Conservation (phyloP, 2,329 filamentous ascomycete species). For the Drechslerella stenobrocha region DNA sequence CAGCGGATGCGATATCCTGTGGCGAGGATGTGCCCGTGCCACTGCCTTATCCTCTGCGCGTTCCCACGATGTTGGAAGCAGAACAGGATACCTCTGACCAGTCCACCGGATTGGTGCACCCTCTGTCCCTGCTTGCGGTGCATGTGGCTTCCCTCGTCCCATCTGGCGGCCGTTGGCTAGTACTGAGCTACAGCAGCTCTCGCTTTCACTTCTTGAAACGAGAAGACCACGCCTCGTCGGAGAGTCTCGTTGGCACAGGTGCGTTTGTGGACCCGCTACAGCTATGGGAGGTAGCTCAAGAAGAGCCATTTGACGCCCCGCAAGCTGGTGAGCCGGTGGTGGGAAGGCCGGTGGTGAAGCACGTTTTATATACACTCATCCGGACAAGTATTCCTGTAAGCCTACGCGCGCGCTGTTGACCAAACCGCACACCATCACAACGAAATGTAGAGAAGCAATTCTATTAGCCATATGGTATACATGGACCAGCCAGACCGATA, state of each 20-base stretch:
- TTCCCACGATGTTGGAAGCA: background rate
- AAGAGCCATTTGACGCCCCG: constrained; percentile 18
- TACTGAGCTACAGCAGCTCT: constrained; percentile 27
- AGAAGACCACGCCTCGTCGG: background rate
- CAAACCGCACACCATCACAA: background rate
- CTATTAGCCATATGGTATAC: no score
- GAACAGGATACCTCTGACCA: background rate
- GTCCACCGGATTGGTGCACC: constrained; percentile 3
- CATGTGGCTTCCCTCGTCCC: constrained; percentile 16
- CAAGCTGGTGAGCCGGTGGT: constrained; percentile 14
- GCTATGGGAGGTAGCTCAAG: constrained; percentile 18
- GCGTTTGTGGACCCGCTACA: constrained; percentile 14
- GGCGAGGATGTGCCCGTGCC: constrained; percentile 16
- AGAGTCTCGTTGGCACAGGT: background rate
- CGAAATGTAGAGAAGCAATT: no score
- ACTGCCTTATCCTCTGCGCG: constrained; percentile 14
- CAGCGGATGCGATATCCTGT: constrained; percentile 35
- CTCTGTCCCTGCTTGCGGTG: constrained; percentile 12
- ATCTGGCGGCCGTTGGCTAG: constrained; percentile 17
- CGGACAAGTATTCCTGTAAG: constrained; percentile 8
- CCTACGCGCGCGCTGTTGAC: background rate
- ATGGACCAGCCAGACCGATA: no score
- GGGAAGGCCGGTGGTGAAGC: constrained; percentile 15
- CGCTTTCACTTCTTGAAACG: constrained; percentile 21
- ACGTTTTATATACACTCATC: constrained; percentile 25